Evolutionary conservation across 352 stramenopile genomes (phyloP), one percentile per base, ranked within the genome.

Genomic region (Phytopythium kandeliae): DNA sequence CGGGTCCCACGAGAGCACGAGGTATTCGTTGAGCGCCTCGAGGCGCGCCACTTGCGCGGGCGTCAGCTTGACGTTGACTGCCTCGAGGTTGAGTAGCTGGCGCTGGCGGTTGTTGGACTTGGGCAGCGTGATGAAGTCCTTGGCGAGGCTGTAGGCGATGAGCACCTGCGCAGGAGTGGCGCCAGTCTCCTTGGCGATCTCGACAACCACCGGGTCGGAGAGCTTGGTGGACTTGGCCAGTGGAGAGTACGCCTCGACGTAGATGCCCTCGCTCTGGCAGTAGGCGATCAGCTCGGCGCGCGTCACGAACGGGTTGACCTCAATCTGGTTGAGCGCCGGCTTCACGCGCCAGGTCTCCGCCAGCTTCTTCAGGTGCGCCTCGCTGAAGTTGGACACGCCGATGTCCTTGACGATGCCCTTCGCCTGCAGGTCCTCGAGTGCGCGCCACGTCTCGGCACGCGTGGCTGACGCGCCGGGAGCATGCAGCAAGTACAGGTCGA

Each of bases 381-480:
- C 53, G 13, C 73, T 61, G 65, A 92, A 96, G 59, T 97, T 97
- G 31, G 70, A 91, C 21, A 97, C 86, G 36, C 88, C 51, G 26
- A 57, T 57, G 51, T 57, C 51, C n/a, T 44, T 42, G 45, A 88
- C 54, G n/a, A 86, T 55, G 1, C 86, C 86, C 30, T 63, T 40
- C 7, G 31, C 8, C 30, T 69, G 62, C 31, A 64, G 51, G 17
- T 79, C 69, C 30, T 77, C 65, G 3, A 85, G 62, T 25, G 67
- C 73, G 8, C 59, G 60, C 65, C 68, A 78, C 13, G 64, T 60
- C 4, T 73, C 71, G 8, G 60, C 51, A 9, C 51, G 51, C 4
- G 41, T 45, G 15, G 33, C 51, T 10, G 26, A 64, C 28, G 54
- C 70, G 33, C 56, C 77, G 41, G 61, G 86, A 55, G 67, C 88